Percentiles rank a stretch among this genome's conserved stretches.
Evolutionary conservation across 2,329 filamentous ascomycete genomes (phyloP).

Genomic region (Colletotrichum sp.): DNA sequence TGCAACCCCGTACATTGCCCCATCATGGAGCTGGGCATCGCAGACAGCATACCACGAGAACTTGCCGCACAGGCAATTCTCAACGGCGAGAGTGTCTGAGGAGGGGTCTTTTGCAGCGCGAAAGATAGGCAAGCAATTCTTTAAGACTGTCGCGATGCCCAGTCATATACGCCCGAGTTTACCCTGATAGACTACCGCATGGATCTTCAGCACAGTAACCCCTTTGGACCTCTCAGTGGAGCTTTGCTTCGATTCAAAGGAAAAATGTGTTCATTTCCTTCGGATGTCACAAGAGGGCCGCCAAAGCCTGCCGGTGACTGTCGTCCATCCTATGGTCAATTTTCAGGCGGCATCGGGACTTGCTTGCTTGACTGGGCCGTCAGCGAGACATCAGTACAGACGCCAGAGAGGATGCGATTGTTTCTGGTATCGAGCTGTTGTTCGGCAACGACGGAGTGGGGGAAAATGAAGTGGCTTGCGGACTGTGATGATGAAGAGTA

Average conservation of each 20-base stretch:
- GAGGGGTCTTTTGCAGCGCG: not conserved
- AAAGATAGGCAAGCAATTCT: not conserved
- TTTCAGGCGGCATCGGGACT: not conserved
- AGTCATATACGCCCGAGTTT: not conserved
- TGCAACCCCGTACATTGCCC: not conserved
- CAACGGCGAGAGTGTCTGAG: not conserved
- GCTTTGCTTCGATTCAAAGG: not conserved
- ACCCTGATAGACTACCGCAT: not conserved
- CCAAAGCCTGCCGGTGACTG: not conserved
- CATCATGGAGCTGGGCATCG: not conserved
- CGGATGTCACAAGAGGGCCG: not conserved
- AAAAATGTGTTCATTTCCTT: not conserved
- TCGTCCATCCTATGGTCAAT: not conserved
- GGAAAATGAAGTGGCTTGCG: not conserved
- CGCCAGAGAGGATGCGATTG: not conserved
- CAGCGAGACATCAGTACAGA: not conserved
- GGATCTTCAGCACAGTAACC: not conserved
- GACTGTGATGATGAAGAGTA: not conserved
- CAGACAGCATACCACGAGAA: not conserved
- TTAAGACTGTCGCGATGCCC: not conserved
- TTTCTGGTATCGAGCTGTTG: not conserved
- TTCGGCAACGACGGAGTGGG: not conserved
- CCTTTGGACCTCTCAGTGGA: not conserved
- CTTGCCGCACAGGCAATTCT: not conserved
- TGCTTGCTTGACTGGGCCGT: not conserved